Conservation (phyloP, 1,284 basidiomycete genomes). For the Austroboletus novae-zelandiae region DNA sequence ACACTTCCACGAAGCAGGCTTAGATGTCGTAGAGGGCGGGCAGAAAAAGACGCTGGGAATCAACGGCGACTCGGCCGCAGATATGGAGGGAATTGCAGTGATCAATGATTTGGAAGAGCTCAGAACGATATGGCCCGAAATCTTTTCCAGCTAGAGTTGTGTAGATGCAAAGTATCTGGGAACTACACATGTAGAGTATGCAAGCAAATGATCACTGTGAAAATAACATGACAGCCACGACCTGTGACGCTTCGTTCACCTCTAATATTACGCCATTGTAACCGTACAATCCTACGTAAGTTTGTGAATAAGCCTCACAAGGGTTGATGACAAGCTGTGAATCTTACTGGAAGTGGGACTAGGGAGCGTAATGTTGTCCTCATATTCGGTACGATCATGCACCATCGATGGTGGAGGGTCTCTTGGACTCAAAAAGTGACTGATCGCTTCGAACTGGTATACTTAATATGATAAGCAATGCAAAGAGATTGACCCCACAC, state of each 20-base stretch:
- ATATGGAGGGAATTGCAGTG: slow-evolving; percentile 42
- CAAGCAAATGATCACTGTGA: slow-evolving; percentile 31
- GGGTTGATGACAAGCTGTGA: slow-evolving; percentile 8
- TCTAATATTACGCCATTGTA: slow-evolving; percentile 83
- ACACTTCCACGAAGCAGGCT: slow-evolving; percentile 67
- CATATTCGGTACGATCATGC: slow-evolving; percentile 82
- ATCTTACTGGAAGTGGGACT: slow-evolving; percentile 69
- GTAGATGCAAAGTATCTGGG: slow-evolving; percentile 1
- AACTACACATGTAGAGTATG: slow-evolving; percentile 1
- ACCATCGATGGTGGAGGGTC: slow-evolving; percentile 78
- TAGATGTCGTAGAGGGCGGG: slow-evolving; percentile 64
- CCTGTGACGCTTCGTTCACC: slow-evolving; percentile 74
- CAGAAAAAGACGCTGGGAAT: slow-evolving; percentile 50
- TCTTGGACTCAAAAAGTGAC: slow-evolving; percentile 68
- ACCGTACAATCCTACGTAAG: slow-evolving; percentile 59
- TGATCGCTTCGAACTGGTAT: slow-evolving; percentile 66
- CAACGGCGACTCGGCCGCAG: slow-evolving; percentile 37
- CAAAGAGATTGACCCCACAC: slow-evolving; percentile 34
- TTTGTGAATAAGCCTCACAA: slow-evolving; percentile 18
- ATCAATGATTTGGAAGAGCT: slow-evolving; percentile 61
- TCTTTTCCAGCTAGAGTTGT: slow-evolving; percentile 42
- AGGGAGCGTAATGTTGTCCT: slow-evolving; percentile 69
- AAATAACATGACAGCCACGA: slow-evolving; percentile 71
- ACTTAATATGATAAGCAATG: neutral
- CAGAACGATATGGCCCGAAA: slow-evolving; percentile 65